Conservation (phyloP, 1,139 yeast species). For the Pichia sp. region DNA sequence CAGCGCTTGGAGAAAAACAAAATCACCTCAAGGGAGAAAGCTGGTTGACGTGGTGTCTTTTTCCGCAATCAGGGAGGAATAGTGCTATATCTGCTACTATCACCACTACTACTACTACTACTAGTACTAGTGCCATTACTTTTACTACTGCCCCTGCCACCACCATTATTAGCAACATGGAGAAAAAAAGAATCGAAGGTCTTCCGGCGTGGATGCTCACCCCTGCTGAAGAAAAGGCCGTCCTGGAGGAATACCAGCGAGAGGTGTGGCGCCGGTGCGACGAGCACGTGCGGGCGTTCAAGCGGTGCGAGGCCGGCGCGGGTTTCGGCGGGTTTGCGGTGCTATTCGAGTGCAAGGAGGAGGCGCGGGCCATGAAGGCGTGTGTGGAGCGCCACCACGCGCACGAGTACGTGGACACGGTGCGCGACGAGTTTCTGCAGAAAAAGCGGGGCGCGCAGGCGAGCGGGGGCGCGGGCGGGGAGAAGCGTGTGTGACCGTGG, state of each 20-base stretch:
- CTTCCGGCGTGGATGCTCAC: constrained; percentile 81
- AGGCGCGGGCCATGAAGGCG: constrained; percentile 55
- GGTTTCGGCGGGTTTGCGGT: constrained; percentile 52
- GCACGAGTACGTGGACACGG: constrained; percentile 60
- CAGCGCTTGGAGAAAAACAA: too few species aligned
- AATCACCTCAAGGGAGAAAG: too few species aligned
- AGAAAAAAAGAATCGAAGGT: constrained; percentile 20
- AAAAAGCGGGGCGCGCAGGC: constrained; percentile 33
- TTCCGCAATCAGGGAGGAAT: too few species aligned
- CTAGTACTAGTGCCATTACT: too few species aligned
- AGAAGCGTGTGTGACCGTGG: too few species aligned
- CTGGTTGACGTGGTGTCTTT: too few species aligned
- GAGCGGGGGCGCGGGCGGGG: background rate
- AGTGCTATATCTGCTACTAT: too few species aligned
- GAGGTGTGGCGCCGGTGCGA: constrained; percentile 70
- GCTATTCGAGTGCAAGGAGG: constrained; percentile 43
- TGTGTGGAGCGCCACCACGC: constrained; percentile 69
- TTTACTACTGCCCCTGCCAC: too few species aligned
- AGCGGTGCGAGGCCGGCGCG: constrained; percentile 46
- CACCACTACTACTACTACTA: too few species aligned
- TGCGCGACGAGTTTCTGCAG: constrained; percentile 57
- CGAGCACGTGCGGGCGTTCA: constrained; percentile 50
- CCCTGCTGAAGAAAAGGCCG: constrained; percentile 78
- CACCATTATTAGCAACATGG: background rate
- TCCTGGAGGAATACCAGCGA: constrained; percentile 71